phyloP scores from a whole-genome alignment of 768 basidiomycete species.

The Suillus tomentosus region DNA sequence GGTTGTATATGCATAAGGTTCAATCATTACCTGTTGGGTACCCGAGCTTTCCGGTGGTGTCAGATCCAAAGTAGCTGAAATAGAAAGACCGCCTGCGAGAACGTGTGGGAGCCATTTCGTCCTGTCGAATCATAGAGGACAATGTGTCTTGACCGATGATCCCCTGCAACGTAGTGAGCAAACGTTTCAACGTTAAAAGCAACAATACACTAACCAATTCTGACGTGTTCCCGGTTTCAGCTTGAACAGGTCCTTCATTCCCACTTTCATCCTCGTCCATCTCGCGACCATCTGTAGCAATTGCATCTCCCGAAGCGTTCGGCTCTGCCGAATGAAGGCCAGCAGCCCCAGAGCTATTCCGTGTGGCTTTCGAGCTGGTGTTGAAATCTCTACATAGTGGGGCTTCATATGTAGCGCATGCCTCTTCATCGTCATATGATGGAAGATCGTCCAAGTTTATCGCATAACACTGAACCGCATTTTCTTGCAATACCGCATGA shows the following conservation, averaged over 20 bases:
- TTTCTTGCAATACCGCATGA: conserved; percentile 41
- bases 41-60: conserved; percentile 50
- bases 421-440: conserved; percentile 48
- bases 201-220: conserved; percentile 27
- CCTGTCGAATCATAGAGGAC: conserved; percentile 71
- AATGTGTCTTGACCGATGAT: conserved; percentile 71
- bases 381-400: conserved; percentile 58
- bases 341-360: conserved; percentile 11
- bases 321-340: not conserved
- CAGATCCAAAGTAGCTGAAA: conserved; percentile 40
- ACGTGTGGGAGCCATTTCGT: conserved; percentile 63
- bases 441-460: conserved; percentile 59
- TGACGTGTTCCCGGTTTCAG: conserved; percentile 11
- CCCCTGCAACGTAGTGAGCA: conserved; percentile 46
- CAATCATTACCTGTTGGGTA: conserved; percentile 57
- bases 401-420: conserved; percentile 47
- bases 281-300: conserved; percentile 17
- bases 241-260: conserved; percentile 20
- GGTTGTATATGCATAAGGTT: not conserved
- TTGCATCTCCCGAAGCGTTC: conserved; percentile 13
- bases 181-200: conserved; percentile 9
- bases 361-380: conserved; percentile 28
- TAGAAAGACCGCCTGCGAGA: conserved; percentile 59
- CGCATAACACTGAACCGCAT: conserved; percentile 53
- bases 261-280: conserved; percentile 22